phyloP scores from a whole-genome alignment of 192 early-diverging fungal species.

The Lunasporangiospora selenospora region DNA sequence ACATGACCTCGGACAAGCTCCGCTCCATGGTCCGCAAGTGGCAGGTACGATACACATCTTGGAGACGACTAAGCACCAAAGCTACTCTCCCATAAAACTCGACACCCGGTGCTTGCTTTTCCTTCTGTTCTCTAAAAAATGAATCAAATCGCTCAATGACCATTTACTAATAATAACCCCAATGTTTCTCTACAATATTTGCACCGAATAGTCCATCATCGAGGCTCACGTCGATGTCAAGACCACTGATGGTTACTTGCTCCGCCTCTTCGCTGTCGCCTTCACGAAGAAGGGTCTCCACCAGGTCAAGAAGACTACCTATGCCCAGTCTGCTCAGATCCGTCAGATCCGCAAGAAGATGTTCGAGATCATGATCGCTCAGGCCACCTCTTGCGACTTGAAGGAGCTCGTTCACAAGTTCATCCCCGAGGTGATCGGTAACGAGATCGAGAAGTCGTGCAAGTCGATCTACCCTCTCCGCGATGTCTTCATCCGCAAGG shows the following conservation, averaged over 20 bases:
- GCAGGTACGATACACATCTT: conserved; percentile 69
- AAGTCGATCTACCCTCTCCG: conserved; percentile 98
- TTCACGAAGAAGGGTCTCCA: conserved; percentile 95
- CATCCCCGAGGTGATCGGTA: conserved; percentile 96
- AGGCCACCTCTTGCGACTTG: conserved; percentile 88
- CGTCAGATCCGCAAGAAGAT: conserved; percentile 99
- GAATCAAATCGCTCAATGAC: background rate
- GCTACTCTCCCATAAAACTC: background rate
- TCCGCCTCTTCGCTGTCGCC: conserved; percentile 96
- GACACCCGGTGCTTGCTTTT: background rate
- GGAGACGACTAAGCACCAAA: background rate
- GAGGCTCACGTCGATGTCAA: conserved; percentile 99
- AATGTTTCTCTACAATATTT: background rate
- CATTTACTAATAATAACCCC: background rate
- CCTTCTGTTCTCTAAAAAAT: background rate
- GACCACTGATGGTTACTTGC: conserved; percentile 99
- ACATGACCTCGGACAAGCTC: conserved; percentile 99
- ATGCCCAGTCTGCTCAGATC: conserved; percentile 97
- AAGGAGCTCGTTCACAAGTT: conserved; percentile 97
- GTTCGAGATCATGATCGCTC: conserved; percentile 96
- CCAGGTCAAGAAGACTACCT: conserved; percentile 98
- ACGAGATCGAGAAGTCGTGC: conserved; percentile 97
- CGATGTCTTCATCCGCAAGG: conserved; percentile 96
- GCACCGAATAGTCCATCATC: conserved; percentile 76
- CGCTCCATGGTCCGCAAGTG: conserved; percentile 99